Evolutionary conservation across 1,284 basidiomycete genomes (phyloP).

Genomic region (Ceratobasidium papillatum): DNA sequence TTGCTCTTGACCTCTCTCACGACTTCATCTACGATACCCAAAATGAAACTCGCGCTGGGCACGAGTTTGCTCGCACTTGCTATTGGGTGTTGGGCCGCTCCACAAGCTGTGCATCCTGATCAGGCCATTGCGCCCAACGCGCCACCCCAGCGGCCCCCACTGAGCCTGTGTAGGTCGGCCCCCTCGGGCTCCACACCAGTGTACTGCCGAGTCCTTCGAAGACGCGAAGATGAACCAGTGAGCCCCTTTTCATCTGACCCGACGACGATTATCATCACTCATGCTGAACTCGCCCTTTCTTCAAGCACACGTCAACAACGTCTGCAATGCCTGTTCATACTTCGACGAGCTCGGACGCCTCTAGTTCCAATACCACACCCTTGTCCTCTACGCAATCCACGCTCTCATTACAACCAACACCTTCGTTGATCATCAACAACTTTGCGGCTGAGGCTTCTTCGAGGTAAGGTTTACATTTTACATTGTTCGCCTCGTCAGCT

Average conservation of each 20-base stretch:
- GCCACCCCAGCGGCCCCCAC: neutral
- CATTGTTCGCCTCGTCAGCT: neutral
- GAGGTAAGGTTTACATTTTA: neutral
- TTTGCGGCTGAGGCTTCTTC: constrained; percentile 1
- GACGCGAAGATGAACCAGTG: constrained; percentile 9
- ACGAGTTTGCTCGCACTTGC: constrained; percentile 27
- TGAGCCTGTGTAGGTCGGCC: neutral
- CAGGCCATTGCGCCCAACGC: constrained; percentile 5
- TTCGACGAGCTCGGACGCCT: neutral
- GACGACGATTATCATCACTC: neutral
- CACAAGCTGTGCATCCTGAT: constrained; percentile 5
- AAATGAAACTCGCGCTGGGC: constrained; percentile 40
- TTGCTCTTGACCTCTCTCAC: constrained; percentile 1
- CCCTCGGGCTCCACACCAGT: neutral
- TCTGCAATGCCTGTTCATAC: neutral
- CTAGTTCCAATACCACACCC: neutral
- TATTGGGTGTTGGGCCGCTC: constrained; percentile 14
- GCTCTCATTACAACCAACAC: constrained; percentile 2
- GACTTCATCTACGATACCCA: constrained; percentile 1
- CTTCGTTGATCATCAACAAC: neutral
- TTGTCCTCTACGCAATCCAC: constrained; percentile 1
- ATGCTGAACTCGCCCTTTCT: neutral
- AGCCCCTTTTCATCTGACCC: constrained; percentile 37
- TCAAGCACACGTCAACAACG: neutral
- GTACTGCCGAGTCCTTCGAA: neutral